Evolutionary conservation across 495 filamentous ascomycete species (phyloP).

Genomic region (Bryoglossum gracile): DNA sequence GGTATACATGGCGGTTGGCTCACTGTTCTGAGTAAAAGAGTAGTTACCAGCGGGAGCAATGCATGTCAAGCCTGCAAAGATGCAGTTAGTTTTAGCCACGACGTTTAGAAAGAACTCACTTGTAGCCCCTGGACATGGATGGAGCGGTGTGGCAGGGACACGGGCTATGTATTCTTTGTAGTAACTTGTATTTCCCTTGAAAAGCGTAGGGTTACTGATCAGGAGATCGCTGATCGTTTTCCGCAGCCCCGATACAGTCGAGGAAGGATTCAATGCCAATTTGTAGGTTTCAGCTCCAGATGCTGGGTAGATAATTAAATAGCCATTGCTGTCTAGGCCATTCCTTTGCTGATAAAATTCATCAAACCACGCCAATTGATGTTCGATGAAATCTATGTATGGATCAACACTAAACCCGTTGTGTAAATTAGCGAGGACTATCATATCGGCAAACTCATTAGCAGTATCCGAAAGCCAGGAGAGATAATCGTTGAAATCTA

Average conservation of each 20-base stretch:
- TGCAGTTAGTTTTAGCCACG: no score
- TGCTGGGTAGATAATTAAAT: background rate
- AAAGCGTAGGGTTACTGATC: background rate
- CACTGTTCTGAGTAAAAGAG: no score
- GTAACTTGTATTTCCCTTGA: background rate
- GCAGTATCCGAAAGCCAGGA: background rate
- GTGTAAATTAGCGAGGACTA: background rate
- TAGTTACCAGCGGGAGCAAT: no score
- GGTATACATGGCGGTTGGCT: no score
- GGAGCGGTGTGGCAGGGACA: background rate
- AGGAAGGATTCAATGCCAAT: background rate
- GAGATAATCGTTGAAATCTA: background rate
- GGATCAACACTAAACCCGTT: background rate
- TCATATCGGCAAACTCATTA: background rate
- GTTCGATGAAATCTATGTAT: background rate
- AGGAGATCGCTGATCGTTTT: background rate
- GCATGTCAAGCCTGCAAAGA: no score
- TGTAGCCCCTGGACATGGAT: no score
- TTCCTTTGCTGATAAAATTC: background rate
- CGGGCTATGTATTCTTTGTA: background rate
- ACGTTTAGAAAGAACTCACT: no score
- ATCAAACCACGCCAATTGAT: background rate
- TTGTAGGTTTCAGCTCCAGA: slow-evolving; percentile 1
- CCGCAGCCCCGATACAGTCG: background rate
- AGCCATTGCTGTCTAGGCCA: background rate